phyloP scores from a whole-genome alignment of 495 filamentous ascomycete genomes.

The Bryoglossum gracile region DNA sequence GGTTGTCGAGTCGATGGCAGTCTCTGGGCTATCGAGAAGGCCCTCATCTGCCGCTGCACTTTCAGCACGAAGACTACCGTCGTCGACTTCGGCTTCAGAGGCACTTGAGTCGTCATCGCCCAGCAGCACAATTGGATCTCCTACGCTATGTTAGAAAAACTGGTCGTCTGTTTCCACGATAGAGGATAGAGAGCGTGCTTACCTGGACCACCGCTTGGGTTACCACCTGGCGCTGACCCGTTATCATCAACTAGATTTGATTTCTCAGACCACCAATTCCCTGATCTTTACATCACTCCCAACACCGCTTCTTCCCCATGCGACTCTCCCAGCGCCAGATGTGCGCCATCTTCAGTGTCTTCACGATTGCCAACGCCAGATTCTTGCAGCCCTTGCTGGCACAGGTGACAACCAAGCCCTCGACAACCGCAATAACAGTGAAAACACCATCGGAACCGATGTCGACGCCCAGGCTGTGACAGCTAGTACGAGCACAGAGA shows the following conservation, averaged over 20 bases:
- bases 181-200: constrained; percentile 10
- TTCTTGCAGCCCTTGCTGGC: too few species aligned
- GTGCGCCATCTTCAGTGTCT: too few species aligned
- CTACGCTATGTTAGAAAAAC: constrained; percentile 13
- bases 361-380: too few species aligned
- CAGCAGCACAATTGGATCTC: constrained; percentile 15
- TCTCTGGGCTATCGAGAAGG: constrained; percentile 15
- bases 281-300: too few species aligned
- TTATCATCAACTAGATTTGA: background rate
- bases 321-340: too few species aligned
- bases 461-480: too few species aligned
- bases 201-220: constrained; percentile 4
- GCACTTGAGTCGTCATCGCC: constrained; percentile 12
- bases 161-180: constrained; percentile 11
- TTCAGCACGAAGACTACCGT: constrained; percentile 4
- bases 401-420: too few species aligned
- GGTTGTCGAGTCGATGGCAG: constrained; percentile 12
- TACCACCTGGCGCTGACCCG: constrained; percentile 1
- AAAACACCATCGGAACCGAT: too few species aligned
- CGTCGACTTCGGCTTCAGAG: constrained; percentile 13
- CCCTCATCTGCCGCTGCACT: constrained; percentile 1
- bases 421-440: too few species aligned
- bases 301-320: too few species aligned
- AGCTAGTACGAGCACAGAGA: too few species aligned
- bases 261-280: too few species aligned